A percentile compares a stretch with the other conserved stretches of the same genome.
These are phyloP conservation scores for Phaeosphaeriaceae sp. DNA, from an alignment of 2,329 filamentous ascomycete genomes.

Conservation along the genomic window DNA sequence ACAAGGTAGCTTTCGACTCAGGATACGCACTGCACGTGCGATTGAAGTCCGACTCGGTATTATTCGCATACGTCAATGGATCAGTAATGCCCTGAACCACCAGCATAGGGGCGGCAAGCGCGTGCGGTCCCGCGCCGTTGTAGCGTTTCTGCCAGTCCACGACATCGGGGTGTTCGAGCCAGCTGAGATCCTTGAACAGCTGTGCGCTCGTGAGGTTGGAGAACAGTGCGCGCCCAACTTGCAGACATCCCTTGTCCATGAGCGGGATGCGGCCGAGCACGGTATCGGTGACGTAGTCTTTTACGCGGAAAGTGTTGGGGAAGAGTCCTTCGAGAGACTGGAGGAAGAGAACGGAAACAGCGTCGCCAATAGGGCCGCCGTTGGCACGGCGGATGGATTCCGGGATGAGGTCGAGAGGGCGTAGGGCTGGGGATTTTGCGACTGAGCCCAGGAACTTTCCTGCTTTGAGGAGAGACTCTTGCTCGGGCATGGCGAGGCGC, in stretches of 20 bases:
- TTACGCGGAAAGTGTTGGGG: constrained; percentile 13
- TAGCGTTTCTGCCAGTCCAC: constrained; percentile 29
- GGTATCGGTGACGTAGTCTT: constrained; percentile 25
- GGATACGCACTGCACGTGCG: constrained; percentile 22
- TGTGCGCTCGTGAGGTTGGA: constrained; percentile 15
- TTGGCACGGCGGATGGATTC: constrained; percentile 27
- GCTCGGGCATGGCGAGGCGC: constrained; percentile 26
- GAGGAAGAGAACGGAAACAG: constrained; percentile 26
- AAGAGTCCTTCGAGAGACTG: constrained; percentile 23
- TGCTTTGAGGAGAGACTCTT: constrained; percentile 21
- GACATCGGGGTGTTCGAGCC: constrained; percentile 21
- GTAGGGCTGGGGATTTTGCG: constrained; percentile 29
- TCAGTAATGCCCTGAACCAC: constrained; percentile 20
- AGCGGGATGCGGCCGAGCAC: constrained; percentile 23
- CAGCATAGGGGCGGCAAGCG: constrained; percentile 29
- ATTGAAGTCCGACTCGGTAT: constrained; percentile 27
- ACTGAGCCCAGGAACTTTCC: constrained; percentile 29
- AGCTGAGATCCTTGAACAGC: constrained; percentile 23
- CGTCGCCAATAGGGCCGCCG: constrained; percentile 26
- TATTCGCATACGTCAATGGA: constrained; percentile 22
- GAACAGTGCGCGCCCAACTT: constrained; percentile 21
- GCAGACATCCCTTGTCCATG: constrained; percentile 23
- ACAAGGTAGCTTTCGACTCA: constrained; percentile 14
- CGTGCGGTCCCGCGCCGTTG: constrained; percentile 28
- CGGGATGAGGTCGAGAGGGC: constrained; percentile 27